phyloP scores from a whole-genome alignment of 768 basidiomycete species.

The Mycena crocata region DNA sequence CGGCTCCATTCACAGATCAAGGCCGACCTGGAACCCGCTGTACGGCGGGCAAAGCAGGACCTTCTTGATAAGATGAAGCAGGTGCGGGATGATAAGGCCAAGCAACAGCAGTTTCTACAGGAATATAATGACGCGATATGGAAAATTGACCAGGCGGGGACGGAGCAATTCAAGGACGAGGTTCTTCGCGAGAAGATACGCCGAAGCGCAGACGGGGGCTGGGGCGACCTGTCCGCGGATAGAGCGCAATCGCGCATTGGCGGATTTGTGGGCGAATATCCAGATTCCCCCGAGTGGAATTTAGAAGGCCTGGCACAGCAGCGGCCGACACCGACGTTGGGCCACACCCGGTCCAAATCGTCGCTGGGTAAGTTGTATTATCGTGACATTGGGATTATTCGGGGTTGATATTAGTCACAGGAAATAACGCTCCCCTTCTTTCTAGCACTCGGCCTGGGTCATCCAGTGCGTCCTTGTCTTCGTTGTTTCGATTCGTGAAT shows the following conservation, averaged over 20 bases:
- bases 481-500: too few species aligned
- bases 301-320: slow-evolving; percentile 20
- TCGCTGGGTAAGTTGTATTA: slow-evolving; percentile 24
- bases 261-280: slow-evolving; percentile 26
- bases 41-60: slow-evolving; percentile 25
- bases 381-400: neutral
- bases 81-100: slow-evolving; percentile 27
- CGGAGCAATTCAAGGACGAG: slow-evolving; percentile 25
- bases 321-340: slow-evolving; percentile 20
- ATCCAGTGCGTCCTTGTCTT: slow-evolving; percentile 6
- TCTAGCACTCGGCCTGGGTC: slow-evolving; percentile 19
- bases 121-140: slow-evolving; percentile 30
- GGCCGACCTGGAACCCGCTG: slow-evolving; percentile 26
- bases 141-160: slow-evolving; percentile 24
- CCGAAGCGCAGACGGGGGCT: slow-evolving; percentile 17
- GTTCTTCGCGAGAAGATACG: slow-evolving; percentile 26
- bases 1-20: slow-evolving; percentile 31
- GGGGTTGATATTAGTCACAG: slow-evolving; percentile 6
- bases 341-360: slow-evolving; percentile 19
- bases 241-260: slow-evolving; percentile 31
- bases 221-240: slow-evolving; percentile 20
- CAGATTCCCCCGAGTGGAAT: slow-evolving; percentile 16
- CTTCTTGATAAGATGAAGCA: slow-evolving; percentile 31
- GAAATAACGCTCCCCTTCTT: slow-evolving; percentile 27
- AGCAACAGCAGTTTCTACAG: slow-evolving; percentile 18